Base-by-base conservation (phyloP, 495 filamentous ascomycete genomes). In the Echria macrotheca region DNA sequence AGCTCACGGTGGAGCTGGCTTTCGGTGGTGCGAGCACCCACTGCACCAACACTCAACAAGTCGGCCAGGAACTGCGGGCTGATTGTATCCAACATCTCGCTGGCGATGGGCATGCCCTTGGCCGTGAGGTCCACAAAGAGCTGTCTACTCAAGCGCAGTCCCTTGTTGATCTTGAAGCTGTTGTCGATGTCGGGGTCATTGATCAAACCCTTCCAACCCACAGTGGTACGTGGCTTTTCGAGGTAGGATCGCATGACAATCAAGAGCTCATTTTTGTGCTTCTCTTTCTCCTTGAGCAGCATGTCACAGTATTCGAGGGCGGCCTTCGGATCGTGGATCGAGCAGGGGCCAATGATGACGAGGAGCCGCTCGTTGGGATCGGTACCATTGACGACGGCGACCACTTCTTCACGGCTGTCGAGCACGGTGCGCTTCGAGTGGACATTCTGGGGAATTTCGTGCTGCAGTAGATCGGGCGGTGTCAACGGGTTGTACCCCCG, bases 171-270 rank as follows among this genome's bases (percentile, higher is more conserved):
- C 68, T 96, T 83, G 80, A 96, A 97, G 68, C 85, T 91, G 62
- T 96, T 89, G 68, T 99, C 91, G 66, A 99, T 95, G 56, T 97
- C 91, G 6, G 94, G 94, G 70, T 99, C 94, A 67, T 99, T 99
- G 73, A 99, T 95, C 53, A 99, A 75, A 11, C 94, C 94, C 72
- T 99, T 99, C 94, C 94, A 99, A 44, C 94, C 94, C 12, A 99
- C 91, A 0, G 94, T 99, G 11, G 94, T 99, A 55, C 94, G 84
- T 18, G 94, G 94, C 74, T 99, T 99, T 76, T 99, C 94, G 23
- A 99, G 82, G 77, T 99, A 99, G 42, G 89, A 86, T 40, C 94
- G 86, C 94, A 99, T 99, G 31, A 97, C 84, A 54, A 99, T 95
- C 43, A 95, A 71, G 11, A 99, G 77, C 59, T 96, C 88, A 58